Evolutionary conservation across 1,284 basidiomycete genomes (phyloP).

Genomic region (Termitomyces sp.): DNA sequence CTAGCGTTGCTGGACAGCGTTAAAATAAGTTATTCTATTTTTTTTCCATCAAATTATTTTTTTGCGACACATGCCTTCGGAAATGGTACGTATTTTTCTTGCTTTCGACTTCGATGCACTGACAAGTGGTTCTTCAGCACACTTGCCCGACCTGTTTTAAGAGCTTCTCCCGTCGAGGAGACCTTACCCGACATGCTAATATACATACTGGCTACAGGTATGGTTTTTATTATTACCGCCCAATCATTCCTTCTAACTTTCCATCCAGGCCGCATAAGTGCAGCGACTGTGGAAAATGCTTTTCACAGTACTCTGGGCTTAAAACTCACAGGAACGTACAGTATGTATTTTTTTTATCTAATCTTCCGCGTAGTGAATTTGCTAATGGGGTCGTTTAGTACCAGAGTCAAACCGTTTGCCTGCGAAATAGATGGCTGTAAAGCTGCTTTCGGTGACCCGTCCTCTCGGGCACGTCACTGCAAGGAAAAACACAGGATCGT

Average conservation of each 20-base stretch:
- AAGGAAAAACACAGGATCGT: conserved; percentile 47
- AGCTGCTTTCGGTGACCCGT: conserved; percentile 55
- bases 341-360: conserved; percentile 31
- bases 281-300: conserved; percentile 40
- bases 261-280: conserved; percentile 41
- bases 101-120: neutral
- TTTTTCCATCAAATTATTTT: neutral
- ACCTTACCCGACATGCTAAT: conserved; percentile 44
- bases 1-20: conserved; percentile 26
- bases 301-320: conserved; percentile 50
- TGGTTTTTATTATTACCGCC: conserved; percentile 7
- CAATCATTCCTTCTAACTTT: neutral
- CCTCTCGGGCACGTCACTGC: conserved; percentile 55
- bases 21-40: conserved; percentile 13
- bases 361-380: neutral
- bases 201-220: conserved; percentile 45
- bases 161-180: conserved; percentile 45
- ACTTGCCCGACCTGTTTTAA: conserved; percentile 37
- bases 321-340: conserved; percentile 57
- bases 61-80: conserved; percentile 12
- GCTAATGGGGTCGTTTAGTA: conserved; percentile 30
- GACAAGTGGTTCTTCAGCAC: conserved; percentile 14
- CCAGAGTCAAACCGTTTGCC: conserved; percentile 42
- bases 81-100: conserved; percentile 10
- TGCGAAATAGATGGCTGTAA: conserved; percentile 43